Conservation (phyloP, 768 basidiomycete species). For the Podaxis sp. region DNA sequence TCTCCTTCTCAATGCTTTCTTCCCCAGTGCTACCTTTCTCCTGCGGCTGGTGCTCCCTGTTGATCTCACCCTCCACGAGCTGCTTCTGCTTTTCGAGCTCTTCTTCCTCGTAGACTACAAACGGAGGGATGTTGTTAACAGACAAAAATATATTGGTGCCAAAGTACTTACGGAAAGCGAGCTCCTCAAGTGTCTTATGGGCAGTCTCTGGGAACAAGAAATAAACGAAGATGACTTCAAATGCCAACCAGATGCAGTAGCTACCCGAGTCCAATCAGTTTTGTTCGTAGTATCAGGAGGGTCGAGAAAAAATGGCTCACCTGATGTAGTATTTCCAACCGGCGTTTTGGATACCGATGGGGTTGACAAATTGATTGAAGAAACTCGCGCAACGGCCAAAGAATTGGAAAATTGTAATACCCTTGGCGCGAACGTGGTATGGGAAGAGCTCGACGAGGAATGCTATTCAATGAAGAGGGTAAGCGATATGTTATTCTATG, state of each 20-base stretch:
- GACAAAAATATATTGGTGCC: neutral
- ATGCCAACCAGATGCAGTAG: conserved; percentile 49
- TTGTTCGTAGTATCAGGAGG: neutral
- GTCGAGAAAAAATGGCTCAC: conserved; percentile 16
- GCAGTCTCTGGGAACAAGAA: conserved; percentile 65
- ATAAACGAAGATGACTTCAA: conserved; percentile 55
- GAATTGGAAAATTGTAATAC: conserved; percentile 60
- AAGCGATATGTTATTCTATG: neutral
- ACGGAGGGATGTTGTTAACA: neutral
- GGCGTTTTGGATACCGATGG: conserved; percentile 55
- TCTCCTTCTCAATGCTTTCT: neutral
- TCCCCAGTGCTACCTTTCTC: neutral
- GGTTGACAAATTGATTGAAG: conserved; percentile 69
- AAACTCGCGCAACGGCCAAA: conserved; percentile 52
- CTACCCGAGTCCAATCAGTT: conserved; percentile 16
- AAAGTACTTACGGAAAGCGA: conserved; percentile 49
- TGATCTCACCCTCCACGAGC: conserved; percentile 39
- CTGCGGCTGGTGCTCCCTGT: conserved; percentile 19
- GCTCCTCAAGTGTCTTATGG: conserved; percentile 52
- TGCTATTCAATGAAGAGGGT: conserved; percentile 30
- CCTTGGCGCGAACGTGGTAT: conserved; percentile 58
- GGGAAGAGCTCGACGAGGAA: conserved; percentile 71
- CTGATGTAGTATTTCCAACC: conserved; percentile 62
- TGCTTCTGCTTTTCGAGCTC: conserved; percentile 38
- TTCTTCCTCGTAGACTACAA: conserved; percentile 43